These are phyloP conservation scores for Lumnitzera racemosa DNA, from an alignment of 345 rosid species.

Conservation along the genomic window DNA sequence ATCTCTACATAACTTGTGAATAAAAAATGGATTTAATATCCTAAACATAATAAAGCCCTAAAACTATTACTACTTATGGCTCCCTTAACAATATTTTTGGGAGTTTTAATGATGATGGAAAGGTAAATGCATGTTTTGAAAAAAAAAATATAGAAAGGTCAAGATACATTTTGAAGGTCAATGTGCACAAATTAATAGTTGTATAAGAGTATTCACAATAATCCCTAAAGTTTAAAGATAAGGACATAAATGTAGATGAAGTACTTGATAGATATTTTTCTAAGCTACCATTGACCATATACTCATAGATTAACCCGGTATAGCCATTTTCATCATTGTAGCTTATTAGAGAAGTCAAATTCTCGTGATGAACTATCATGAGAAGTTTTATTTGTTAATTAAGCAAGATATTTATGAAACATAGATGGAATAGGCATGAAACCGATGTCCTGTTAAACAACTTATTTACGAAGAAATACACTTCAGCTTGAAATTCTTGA, in stretches of 20 bases:
- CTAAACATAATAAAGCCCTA: no score
- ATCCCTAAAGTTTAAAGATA: no score
- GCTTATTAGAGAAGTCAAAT: conserved; percentile 3
- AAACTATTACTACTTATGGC: no score
- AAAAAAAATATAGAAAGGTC: no score
- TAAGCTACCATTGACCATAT: conserved; percentile 3
- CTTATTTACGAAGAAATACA: neutral
- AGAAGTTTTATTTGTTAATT: conserved; percentile 2
- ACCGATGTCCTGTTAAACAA: neutral
- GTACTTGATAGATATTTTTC: conserved; percentile 4
- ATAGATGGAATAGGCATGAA: neutral
- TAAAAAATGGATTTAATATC: no score
- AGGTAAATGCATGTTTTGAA: no score
- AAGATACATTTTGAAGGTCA: neutral
- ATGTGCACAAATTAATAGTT: neutral
- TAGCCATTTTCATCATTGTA: neutral
- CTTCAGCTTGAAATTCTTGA: conserved; percentile 1
- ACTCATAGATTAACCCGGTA: neutral
- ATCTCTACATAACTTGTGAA: no score
- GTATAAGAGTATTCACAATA: no score
- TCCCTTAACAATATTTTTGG: no score
- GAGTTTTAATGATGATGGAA: no score
- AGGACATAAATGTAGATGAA: neutral
- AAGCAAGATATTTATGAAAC: neutral
- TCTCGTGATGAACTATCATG: conserved; percentile 5